A percentile compares a stretch with the other conserved stretches of the same genome.
Evolutionary conservation across 1,284 basidiomycete species (phyloP).

Genomic region (Thelephora terrestris): DNA sequence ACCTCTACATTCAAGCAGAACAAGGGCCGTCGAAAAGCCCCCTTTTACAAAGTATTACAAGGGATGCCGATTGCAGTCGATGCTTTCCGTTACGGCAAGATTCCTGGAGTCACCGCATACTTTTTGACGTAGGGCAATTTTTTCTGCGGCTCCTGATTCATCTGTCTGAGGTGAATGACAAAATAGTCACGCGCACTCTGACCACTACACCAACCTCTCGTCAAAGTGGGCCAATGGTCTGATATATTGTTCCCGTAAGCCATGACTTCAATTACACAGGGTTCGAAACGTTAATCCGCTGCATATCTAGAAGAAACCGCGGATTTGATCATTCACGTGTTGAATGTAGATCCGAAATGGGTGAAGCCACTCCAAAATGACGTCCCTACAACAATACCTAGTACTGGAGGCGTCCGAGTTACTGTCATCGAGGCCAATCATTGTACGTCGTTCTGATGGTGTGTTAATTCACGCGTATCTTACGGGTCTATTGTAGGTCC

Average conservation of each 20-base stretch:
- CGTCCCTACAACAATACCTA: constrained; percentile 60
- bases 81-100: constrained; percentile 88
- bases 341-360: constrained; percentile 82
- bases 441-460: constrained; percentile 35
- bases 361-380: constrained; percentile 82
- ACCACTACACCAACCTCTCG: constrained; percentile 88
- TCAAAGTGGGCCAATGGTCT: constrained; percentile 84
- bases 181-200: constrained; percentile 82
- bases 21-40: constrained; percentile 65
- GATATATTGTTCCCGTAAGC: constrained; percentile 80
- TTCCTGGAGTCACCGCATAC: constrained; percentile 82
- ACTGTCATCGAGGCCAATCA: constrained; percentile 98
- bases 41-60: constrained; percentile 93
- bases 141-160: background rate
- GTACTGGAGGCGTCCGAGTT: constrained; percentile 80
- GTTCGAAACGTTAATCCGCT: background rate
- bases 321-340: constrained; percentile 83
- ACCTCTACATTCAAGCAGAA: constrained; percentile 40
- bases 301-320: constrained; percentile 56
- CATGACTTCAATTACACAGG: background rate
- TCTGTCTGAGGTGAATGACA: background rate
- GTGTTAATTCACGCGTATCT: background rate
- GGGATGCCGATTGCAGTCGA: constrained; percentile 98
- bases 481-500: constrained; percentile 40
- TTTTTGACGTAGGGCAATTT: constrained; percentile 62